Percentiles rank a stretch among this genome's conserved stretches.
These are phyloP conservation scores for Coemansia sp. DNA, from an alignment of 192 early-diverging fungal genomes.

Conservation along the genomic window DNA sequence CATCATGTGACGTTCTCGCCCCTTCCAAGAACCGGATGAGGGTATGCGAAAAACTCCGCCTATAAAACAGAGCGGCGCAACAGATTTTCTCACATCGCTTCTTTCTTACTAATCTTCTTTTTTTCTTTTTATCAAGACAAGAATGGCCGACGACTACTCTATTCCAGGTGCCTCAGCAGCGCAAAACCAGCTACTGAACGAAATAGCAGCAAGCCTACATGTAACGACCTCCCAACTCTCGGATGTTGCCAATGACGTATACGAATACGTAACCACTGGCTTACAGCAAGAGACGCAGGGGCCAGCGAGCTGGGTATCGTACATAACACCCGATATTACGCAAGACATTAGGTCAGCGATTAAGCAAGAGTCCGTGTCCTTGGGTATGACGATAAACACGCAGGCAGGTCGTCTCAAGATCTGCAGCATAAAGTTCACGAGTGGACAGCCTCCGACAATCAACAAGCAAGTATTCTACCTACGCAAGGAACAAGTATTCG, in stretches of 20 bases:
- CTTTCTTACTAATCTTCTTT: not conserved
- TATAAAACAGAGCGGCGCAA: not conserved
- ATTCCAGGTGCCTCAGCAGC: slow-evolving; percentile 32
- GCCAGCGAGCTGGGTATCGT: slow-evolving; percentile 31
- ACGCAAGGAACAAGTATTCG: slow-evolving; percentile 39
- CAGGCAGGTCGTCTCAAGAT: slow-evolving; percentile 29
- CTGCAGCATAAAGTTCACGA: slow-evolving; percentile 35
- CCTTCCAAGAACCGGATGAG: not conserved
- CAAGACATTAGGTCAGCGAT: slow-evolving; percentile 26
- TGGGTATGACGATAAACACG: slow-evolving; percentile 46
- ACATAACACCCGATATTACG: slow-evolving; percentile 23
- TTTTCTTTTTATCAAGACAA: not conserved
- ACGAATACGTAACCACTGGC: slow-evolving; percentile 19
- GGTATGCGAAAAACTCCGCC: not conserved
- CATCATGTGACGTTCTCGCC: not conserved
- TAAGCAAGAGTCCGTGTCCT: not conserved
- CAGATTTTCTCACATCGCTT: not conserved
- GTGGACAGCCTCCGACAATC: slow-evolving; percentile 19
- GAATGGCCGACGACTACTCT: slow-evolving; percentile 13
- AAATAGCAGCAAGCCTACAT: slow-evolving; percentile 29
- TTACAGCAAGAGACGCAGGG: slow-evolving; percentile 14
- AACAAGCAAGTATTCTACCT: slow-evolving; percentile 51
- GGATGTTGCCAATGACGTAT: slow-evolving; percentile 26
- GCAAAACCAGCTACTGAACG: slow-evolving; percentile 33
- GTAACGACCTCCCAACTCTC: slow-evolving; percentile 22